phyloP scores from a whole-genome alignment of 2,329 filamentous ascomycete species.

The Talaromyces sp. region DNA sequence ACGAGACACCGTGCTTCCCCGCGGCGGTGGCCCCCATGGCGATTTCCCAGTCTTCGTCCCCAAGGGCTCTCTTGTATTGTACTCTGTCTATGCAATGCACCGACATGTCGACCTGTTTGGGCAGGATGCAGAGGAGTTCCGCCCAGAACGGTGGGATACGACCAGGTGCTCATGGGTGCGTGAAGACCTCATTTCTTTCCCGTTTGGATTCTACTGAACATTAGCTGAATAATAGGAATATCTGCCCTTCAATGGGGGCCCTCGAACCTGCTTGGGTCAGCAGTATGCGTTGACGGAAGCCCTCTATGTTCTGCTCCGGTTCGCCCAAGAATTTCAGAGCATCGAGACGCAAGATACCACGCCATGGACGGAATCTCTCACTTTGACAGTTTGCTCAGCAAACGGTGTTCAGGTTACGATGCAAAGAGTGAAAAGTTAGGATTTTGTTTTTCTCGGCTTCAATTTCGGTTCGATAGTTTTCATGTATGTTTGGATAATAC shows the following conservation, averaged over 20 bases:
- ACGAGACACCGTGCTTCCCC: constrained; percentile 23
- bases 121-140: constrained; percentile 20
- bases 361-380: background rate
- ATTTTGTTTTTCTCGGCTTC: too few relatives aligned
- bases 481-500: too few relatives aligned
- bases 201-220: too few relatives aligned
- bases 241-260: constrained; percentile 23
- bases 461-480: too few relatives aligned
- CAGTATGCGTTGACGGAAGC: constrained; percentile 4
- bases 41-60: constrained; percentile 26
- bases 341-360: background rate
- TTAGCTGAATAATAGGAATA: constrained; percentile 11
- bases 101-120: constrained; percentile 23
- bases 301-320: background rate
- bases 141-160: constrained; percentile 24
- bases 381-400: background rate
- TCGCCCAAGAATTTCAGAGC: background rate
- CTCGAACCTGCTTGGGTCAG: constrained; percentile 20
- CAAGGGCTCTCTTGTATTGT: constrained; percentile 18
- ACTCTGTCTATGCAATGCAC: constrained; percentile 43
- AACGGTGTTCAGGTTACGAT: background rate
- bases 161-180: constrained; percentile 5
- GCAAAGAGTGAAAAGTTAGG: too few relatives aligned
- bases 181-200: too few relatives aligned
- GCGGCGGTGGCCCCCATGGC: constrained; percentile 53